Evolutionary conservation across 208 protist species (phyloP).

Genomic region (Trypanosoma lewisi): DNA sequence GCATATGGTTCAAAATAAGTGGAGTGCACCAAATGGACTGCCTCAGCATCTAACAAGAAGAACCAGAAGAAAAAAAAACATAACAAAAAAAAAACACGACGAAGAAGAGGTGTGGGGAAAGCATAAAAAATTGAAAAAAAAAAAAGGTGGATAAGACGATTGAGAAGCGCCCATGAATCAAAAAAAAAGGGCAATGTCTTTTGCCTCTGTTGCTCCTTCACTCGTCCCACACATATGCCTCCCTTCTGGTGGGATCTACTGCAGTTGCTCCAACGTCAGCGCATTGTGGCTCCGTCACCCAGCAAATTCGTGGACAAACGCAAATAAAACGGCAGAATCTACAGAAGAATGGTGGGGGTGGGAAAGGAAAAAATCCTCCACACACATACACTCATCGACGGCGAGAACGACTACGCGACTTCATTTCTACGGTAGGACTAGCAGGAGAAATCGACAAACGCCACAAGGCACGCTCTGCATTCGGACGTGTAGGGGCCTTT

Average conservation of each 20-base stretch:
- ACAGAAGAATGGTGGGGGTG: not conserved
- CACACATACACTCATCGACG: constrained; percentile 23
- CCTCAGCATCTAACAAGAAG: constrained; percentile 14
- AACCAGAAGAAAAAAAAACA: not conserved
- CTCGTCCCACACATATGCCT: not conserved
- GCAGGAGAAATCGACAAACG: constrained; percentile 42
- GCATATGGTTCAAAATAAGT: not conserved
- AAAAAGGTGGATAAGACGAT: not conserved
- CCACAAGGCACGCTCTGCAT: constrained; percentile 63
- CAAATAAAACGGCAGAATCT: constrained; percentile 31
- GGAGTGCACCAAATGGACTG: not conserved
- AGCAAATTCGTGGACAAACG: constrained; percentile 1
- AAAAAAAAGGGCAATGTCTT: not conserved
- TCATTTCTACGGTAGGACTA: constrained; percentile 19
- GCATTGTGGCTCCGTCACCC: not conserved
- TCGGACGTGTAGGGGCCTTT: constrained; percentile 32
- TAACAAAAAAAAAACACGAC: not conserved
- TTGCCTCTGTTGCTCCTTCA: not conserved
- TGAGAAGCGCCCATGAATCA: too few relatives aligned
- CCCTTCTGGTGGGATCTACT: not conserved
- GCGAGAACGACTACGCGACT: constrained; percentile 39
- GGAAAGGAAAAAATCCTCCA: constrained; percentile 10
- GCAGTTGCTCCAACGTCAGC: not conserved
- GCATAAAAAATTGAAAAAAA: constrained; percentile 11
- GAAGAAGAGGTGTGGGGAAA: not conserved